Base-by-base conservation (phyloP, 768 basidiomycete species). In the Leccinum uliginosum region DNA sequence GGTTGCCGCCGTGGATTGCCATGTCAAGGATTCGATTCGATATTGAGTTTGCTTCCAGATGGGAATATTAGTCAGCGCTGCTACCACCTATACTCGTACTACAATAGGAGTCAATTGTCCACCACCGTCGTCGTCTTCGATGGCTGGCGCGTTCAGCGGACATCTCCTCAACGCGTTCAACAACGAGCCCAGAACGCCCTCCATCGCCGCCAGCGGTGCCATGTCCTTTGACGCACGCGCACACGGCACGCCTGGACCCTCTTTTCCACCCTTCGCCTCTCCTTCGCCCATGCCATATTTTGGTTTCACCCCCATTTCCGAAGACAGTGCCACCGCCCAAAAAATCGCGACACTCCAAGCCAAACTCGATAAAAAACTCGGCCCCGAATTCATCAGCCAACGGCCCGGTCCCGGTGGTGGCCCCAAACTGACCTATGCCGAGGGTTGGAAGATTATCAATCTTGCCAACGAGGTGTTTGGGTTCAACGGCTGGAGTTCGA, bases 391-490 rank as follows among this genome's bases (percentile, higher is more conserved):
- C 66, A 82, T 99, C 54, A 93, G 91, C 3, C 86, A 88, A 61
- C 80, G 97, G 15, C 87, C 91, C 7, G 95, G 96, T 4, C 93
- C 91, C 2, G 89, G 87, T 17, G 89, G 88, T 43, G 91, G 90
- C 4, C 81, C 83, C 15, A 97, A 95, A 71, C 76, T 99, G 47
- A 94, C 89, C 15, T 98, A 99, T 67, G 88, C 89, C 1, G 96
- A 98, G 69, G 97, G 96, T 0, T 98, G 96, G 96, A 95, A 93
- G 74, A 87, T 94, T 35, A 97, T 99, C 72, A 96, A 95, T 67
- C 80, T 99, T 23, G 97, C 96, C 2, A 99, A 99, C 69, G 96
- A 99, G 61, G 90, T 98, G 44, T 98, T 99, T 73, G 96, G 96
- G 1, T 98, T 93, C 77, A 93, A 98, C 60, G 97, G 95, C 24